A percentile compares a stretch with the other conserved stretches of the same genome.
Evolutionary conservation across 2,329 filamentous ascomycete species (phyloP).

Genomic region (Graphiopsis chlorocephala): DNA sequence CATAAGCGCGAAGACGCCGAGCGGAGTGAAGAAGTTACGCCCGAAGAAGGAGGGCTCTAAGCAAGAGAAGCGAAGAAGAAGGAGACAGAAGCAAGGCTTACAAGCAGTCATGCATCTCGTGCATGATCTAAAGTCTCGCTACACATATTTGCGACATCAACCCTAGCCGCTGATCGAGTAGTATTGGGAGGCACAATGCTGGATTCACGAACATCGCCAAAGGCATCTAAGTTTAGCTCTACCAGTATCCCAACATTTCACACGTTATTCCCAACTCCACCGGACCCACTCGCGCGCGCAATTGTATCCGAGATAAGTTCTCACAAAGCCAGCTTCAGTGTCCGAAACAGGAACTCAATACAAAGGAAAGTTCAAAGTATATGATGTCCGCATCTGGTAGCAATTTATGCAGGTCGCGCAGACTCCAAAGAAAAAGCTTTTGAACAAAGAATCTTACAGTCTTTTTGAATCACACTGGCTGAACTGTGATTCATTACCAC

Average conservation of each 20-base stretch:
- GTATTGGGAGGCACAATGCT: background rate
- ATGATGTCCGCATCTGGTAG: constrained; percentile 6
- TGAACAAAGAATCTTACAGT: background rate
- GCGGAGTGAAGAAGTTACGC: background rate
- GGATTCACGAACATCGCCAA: background rate
- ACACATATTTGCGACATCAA: background rate
- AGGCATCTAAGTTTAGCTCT: background rate
- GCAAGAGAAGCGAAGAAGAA: background rate
- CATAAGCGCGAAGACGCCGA: background rate
- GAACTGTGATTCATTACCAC: background rate
- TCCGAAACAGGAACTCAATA: background rate
- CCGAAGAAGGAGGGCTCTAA: background rate
- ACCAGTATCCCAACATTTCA: background rate
- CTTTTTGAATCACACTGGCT: background rate
- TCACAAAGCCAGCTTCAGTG: background rate
- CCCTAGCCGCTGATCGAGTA: background rate
- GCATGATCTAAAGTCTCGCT: background rate
- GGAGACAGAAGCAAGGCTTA: background rate
- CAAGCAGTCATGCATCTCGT: background rate
- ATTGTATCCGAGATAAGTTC: background rate
- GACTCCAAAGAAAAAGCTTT: background rate
- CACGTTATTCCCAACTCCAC: background rate
- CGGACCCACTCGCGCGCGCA: background rate
- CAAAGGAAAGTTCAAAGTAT: constrained; percentile 2
- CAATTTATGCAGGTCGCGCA: background rate